Evolutionary conservation across 768 basidiomycete genomes (phyloP).

Genomic region (Mrakia frigida): DNA sequence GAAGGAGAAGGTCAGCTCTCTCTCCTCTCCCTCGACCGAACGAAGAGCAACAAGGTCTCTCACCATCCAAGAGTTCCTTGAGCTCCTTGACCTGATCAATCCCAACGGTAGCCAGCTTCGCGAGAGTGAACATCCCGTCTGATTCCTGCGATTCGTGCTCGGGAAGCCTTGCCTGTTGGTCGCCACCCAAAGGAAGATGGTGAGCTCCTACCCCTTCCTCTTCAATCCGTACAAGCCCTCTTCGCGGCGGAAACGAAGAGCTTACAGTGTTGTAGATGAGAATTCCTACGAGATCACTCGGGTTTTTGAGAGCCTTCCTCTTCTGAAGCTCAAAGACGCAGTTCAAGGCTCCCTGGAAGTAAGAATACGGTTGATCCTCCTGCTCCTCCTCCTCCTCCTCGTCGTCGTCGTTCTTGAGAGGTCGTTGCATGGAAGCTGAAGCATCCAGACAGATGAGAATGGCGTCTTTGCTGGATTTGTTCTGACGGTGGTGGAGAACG

Average conservation of each 20-base stretch:
- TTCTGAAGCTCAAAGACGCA: conserved; percentile 82
- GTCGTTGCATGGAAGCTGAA: conserved; percentile 73
- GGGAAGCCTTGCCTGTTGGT: background rate
- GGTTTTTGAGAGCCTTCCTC: conserved; percentile 80
- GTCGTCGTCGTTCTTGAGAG: background rate
- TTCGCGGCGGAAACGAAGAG: background rate
- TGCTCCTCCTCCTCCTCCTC: conserved; percentile 20
- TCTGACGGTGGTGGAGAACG: background rate
- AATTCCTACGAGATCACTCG: conserved; percentile 84
- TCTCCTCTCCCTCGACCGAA: too few species aligned
- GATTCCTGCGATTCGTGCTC: background rate
- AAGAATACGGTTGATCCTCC: conserved; percentile 49
- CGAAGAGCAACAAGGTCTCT: conserved; percentile 32
- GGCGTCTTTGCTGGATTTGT: conserved; percentile 67
- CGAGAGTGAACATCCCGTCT: conserved; percentile 56
- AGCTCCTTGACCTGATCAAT: conserved; percentile 77
- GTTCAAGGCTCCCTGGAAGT: conserved; percentile 71
- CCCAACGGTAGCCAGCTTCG: conserved; percentile 68
- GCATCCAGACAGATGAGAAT: conserved; percentile 95
- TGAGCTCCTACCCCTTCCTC: background rate
- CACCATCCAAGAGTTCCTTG: conserved; percentile 71
- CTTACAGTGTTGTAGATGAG: conserved; percentile 88
- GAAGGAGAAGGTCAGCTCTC: background rate
- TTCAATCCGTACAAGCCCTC: background rate
- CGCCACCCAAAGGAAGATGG: background rate